These are phyloP conservation scores for Suhomyces sp. DNA, from an alignment of 805 yeast species.

Conservation along the genomic window DNA sequence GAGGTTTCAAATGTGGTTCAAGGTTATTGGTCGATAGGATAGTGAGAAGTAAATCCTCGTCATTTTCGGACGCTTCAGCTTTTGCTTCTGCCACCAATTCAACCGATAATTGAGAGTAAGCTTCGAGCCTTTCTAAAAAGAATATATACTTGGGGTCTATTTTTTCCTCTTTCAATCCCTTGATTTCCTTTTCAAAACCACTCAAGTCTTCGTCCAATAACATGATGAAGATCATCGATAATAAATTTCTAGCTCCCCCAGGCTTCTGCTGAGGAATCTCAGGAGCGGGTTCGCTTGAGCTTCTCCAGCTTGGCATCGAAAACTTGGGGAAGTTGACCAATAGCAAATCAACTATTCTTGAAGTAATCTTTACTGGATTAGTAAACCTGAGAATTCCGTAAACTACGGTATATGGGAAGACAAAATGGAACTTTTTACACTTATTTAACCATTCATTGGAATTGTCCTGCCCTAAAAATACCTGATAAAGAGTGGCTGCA, in stretches of 20 bases:
- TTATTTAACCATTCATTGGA: conserved; percentile 74
- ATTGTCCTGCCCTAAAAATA: conserved; percentile 77
- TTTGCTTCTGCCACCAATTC: conserved; percentile 13
- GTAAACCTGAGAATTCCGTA: conserved; percentile 77
- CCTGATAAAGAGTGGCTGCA: conserved; percentile 79
- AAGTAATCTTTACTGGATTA: conserved; percentile 82
- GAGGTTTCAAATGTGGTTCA: conserved; percentile 12
- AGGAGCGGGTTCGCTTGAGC: background rate
- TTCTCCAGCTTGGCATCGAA: conserved; percentile 20
- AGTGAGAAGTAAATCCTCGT: conserved; percentile 22
- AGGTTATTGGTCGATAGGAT: conserved; percentile 20
- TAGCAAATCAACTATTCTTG: conserved; percentile 74
- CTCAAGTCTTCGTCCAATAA: conserved; percentile 72
- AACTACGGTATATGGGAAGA: conserved; percentile 79
- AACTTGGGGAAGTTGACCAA: conserved; percentile 48
- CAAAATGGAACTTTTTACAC: conserved; percentile 63
- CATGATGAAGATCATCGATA: conserved; percentile 73
- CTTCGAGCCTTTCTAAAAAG: conserved; percentile 26
- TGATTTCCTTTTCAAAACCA: conserved; percentile 54
- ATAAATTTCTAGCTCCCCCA: conserved; percentile 34
- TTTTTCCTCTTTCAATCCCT: conserved; percentile 41
- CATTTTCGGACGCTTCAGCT: conserved; percentile 13
- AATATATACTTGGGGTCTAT: conserved; percentile 26
- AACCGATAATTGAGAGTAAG: conserved; percentile 18
- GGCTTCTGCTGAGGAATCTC: conserved; percentile 7